These are phyloP conservation scores for Shiraia bambusicola DNA, from an alignment of 2,329 filamentous ascomycete genomes.

Conservation along the genomic window DNA sequence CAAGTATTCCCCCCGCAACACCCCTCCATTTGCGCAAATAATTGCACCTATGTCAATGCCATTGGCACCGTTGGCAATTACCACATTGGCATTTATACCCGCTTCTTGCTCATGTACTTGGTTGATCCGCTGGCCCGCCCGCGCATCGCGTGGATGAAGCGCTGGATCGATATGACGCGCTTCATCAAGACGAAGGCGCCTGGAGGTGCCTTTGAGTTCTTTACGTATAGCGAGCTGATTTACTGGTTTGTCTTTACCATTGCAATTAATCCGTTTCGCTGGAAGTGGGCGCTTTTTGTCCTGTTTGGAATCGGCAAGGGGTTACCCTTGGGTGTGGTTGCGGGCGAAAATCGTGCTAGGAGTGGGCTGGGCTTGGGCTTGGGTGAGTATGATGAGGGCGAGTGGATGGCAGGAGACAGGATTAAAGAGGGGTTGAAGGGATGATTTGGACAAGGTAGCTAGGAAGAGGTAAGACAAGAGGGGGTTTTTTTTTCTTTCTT, in stretches of 20 bases:
- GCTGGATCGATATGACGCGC: slow-evolving; percentile 83
- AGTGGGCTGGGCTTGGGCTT: slow-evolving; percentile 56
- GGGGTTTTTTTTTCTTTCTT: too few relatives aligned
- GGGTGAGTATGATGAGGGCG: slow-evolving; percentile 15
- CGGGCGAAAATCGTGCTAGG: slow-evolving; percentile 63
- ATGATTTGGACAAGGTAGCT: background rate
- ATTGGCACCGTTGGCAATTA: slow-evolving; percentile 84
- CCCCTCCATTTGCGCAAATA: slow-evolving; percentile 74
- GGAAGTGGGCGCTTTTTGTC: slow-evolving; percentile 87
- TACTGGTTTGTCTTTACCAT: slow-evolving; percentile 86
- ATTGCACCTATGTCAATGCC: slow-evolving; percentile 78
- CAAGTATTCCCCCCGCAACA: slow-evolving; percentile 80
- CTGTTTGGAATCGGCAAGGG: slow-evolving; percentile 71
- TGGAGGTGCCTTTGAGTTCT: slow-evolving; percentile 77
- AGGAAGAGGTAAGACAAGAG: background rate
- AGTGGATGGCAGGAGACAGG: slow-evolving; percentile 1
- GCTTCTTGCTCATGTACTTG: slow-evolving; percentile 83
- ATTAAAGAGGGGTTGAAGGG: slow-evolving; percentile 2
- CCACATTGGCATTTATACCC: slow-evolving; percentile 87
- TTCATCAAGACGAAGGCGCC: slow-evolving; percentile 69
- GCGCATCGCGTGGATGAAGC: slow-evolving; percentile 71
- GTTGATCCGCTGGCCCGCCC: slow-evolving; percentile 76
- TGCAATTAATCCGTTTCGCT: slow-evolving; percentile 78
- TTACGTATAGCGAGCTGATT: slow-evolving; percentile 80
- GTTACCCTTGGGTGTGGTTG: slow-evolving; percentile 67